Percentiles rank a stretch among this genome's conserved stretches.
phyloP scores from a whole-genome alignment of 805 yeast genomes.

The Blastobotrys parvus region DNA sequence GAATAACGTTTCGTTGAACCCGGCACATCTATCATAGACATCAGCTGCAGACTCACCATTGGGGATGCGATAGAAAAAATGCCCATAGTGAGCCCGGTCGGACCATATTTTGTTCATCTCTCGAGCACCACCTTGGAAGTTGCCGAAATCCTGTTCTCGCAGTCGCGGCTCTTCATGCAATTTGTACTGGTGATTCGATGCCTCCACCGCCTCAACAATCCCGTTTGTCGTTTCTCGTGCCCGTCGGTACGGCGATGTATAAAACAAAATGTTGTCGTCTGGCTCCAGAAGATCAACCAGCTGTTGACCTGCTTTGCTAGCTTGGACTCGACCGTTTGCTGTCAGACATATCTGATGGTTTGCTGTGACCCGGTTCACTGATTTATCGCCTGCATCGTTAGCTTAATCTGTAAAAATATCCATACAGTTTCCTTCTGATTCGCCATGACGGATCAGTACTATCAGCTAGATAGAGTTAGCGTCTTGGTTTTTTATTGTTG shows the following conservation, averaged over 20 bases:
- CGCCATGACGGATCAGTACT: constrained; percentile 82
- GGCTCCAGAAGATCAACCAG: constrained; percentile 31
- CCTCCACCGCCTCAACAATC: constrained; percentile 47
- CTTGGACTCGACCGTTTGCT: constrained; percentile 48
- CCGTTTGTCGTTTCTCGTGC: constrained; percentile 79
- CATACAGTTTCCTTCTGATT: constrained; percentile 72
- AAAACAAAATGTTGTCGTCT: constrained; percentile 60
- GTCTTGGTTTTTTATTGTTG: too few species aligned
- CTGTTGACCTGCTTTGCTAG: constrained; percentile 29
- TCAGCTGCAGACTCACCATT: constrained; percentile 96
- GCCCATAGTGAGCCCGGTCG: constrained; percentile 82
- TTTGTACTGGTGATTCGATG: constrained; percentile 37
- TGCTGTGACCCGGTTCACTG: constrained; percentile 67
- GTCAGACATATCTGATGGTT: constrained; percentile 78
- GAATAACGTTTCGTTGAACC: constrained; percentile 79
- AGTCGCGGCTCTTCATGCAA: constrained; percentile 83
- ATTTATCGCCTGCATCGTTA: constrained; percentile 46
- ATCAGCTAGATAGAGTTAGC: constrained; percentile 51
- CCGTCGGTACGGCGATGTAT: constrained; percentile 79
- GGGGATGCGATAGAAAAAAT: constrained; percentile 81
- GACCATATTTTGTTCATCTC: constrained; percentile 78
- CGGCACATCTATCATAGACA: constrained; percentile 84
- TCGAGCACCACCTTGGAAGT: constrained; percentile 63
- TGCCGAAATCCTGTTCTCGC: constrained; percentile 94
- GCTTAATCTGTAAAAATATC: background rate